These are phyloP conservation scores for Amylostereum areolatum DNA, from an alignment of 1,284 basidiomycete genomes.

Conservation along the genomic window DNA sequence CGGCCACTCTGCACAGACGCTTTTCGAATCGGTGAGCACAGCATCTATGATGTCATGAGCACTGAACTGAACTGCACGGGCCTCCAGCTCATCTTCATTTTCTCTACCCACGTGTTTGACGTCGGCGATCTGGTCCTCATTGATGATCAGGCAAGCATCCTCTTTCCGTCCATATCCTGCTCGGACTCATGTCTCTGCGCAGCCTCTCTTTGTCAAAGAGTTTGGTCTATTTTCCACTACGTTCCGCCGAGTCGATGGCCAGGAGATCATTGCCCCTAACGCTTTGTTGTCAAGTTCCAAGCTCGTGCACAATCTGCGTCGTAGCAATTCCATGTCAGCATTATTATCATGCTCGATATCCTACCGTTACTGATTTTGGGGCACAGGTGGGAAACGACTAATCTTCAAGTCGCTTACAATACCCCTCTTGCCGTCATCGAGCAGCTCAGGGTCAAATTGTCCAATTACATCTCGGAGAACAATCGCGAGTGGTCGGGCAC, in stretches of 20 bases:
- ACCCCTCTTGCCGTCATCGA: conserved; percentile 68
- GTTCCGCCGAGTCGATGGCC: conserved; percentile 74
- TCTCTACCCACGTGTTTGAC: conserved; percentile 76
- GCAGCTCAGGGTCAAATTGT: conserved; percentile 53
- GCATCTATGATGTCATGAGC: not conserved
- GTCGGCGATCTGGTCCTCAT: conserved; percentile 78
- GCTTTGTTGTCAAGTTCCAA: conserved; percentile 69
- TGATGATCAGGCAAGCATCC: conserved; percentile 50
- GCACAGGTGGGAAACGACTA: conserved; percentile 72
- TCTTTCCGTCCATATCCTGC: not conserved
- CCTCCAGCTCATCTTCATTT: conserved; percentile 71
- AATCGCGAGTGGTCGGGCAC: conserved; percentile 69
- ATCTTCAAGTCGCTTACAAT: conserved; percentile 55
- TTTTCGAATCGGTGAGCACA: conserved; percentile 68
- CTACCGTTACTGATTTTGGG: conserved; percentile 15
- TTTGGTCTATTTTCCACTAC: conserved; percentile 81
- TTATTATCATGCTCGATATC: conserved; percentile 15
- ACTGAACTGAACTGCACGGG: conserved; percentile 3
- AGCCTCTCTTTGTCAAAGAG: conserved; percentile 62
- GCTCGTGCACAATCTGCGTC: conserved; percentile 74
- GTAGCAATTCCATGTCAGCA: conserved; percentile 63
- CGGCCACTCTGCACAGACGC: conserved; percentile 74
- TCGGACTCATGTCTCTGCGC: not conserved
- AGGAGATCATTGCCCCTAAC: conserved; percentile 79
- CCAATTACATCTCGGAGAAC: conserved; percentile 59